phyloP scores from a whole-genome alignment of 768 basidiomycete genomes.

The Boletus sp. region DNA sequence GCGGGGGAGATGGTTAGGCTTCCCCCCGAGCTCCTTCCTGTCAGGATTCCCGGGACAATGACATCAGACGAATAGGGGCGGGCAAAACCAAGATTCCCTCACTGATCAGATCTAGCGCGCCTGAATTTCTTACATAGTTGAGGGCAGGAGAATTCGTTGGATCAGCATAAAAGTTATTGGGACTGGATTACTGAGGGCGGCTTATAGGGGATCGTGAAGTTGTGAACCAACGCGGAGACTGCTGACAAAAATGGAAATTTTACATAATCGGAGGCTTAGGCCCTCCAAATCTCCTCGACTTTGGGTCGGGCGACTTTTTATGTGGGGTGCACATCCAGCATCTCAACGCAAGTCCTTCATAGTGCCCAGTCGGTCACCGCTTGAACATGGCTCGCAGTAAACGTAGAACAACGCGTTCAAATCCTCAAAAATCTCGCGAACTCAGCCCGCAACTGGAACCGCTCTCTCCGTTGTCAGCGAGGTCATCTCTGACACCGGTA shows the following conservation, averaged over 20 bases:
- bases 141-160: background rate
- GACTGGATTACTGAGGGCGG: too few relatives aligned
- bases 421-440: conserved; percentile 36
- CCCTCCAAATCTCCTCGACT: background rate
- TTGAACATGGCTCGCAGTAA: conserved; percentile 43
- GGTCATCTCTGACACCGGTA: conserved; percentile 30
- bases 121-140: too few relatives aligned
- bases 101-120: background rate
- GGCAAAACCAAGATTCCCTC: background rate
- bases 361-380: conserved; percentile 7
- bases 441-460: conserved; percentile 32
- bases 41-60: background rate
- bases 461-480: conserved; percentile 30
- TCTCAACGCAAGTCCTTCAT: conserved; percentile 7
- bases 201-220: too few relatives aligned
- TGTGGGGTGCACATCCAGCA: conserved; percentile 7
- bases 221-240: too few relatives aligned
- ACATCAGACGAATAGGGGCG: too few relatives aligned
- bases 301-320: conserved; percentile 10
- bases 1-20: background rate
- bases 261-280: conserved; percentile 25
- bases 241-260: conserved; percentile 19
- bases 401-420: conserved; percentile 43
- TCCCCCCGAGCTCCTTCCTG: background rate
- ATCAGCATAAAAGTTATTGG: background rate